A percentile compares a stretch with the other conserved stretches of the same genome.
Conservation (phyloP, 345 rosid species). For the Gossypium australe region DNA sequence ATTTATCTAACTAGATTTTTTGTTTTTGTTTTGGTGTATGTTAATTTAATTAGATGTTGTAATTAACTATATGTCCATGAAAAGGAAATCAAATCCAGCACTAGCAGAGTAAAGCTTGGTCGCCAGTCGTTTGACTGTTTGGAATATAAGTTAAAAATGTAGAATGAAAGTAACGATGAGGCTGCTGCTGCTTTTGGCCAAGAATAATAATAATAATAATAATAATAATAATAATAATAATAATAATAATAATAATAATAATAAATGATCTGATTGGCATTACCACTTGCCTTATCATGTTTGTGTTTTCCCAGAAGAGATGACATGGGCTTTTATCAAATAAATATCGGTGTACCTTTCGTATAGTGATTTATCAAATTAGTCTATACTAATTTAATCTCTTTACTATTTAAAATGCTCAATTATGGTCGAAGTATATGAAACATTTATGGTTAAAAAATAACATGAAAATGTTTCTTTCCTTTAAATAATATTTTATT, state of each 20-base stretch:
- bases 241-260: background rate
- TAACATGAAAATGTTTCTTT: too few relatives aligned
- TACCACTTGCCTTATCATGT: too few relatives aligned
- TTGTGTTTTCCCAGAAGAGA: too few relatives aligned
- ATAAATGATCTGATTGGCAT: too few relatives aligned
- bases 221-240: background rate
- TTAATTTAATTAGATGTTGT: constrained; percentile 2
- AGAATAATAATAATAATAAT: background rate
- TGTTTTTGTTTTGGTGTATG: background rate
- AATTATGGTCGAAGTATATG: too few relatives aligned
- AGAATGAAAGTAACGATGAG: background rate
- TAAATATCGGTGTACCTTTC: too few relatives aligned
- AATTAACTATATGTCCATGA: background rate
- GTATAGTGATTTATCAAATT: too few relatives aligned
- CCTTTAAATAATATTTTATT: too few relatives aligned
- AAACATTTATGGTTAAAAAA: too few relatives aligned
- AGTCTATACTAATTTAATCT: too few relatives aligned
- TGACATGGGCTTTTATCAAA: too few relatives aligned
- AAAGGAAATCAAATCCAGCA: background rate
- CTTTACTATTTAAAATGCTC: too few relatives aligned
- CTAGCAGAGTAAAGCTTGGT: background rate
- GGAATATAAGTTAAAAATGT: background rate
- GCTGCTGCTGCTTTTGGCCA: background rate
- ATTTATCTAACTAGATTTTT: background rate
- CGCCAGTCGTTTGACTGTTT: background rate